Percentiles rank a stretch among this genome's conserved stretches.
These are phyloP conservation scores for Dendrostoma leiphaemia DNA, from an alignment of 2,329 filamentous ascomycete genomes.

Conservation along the genomic window DNA sequence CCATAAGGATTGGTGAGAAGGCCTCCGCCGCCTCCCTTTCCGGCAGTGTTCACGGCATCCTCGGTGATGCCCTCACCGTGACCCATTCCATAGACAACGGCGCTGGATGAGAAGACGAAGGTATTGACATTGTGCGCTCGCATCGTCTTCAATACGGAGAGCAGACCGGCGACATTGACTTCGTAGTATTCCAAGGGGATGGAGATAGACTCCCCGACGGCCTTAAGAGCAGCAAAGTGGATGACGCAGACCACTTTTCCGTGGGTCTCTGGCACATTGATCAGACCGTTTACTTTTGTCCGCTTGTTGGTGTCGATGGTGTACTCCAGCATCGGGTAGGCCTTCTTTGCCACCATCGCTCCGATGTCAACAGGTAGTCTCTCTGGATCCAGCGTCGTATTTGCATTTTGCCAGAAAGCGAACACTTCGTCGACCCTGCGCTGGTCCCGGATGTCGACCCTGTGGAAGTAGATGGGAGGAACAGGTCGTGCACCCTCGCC, in stretches of 20 bases:
- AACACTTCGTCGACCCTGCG: slow-evolving; percentile 10
- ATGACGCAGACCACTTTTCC: slow-evolving; percentile 15
- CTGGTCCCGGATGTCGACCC: slow-evolving; percentile 11
- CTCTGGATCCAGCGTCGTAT: slow-evolving; percentile 1
- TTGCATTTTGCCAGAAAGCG: slow-evolving; percentile 11
- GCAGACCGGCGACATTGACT: slow-evolving; percentile 11
- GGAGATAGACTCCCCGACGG: slow-evolving; percentile 13
- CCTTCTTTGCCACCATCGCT: slow-evolving; percentile 11
- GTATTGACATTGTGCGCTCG: slow-evolving; percentile 8
- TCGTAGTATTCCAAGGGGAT: slow-evolving; percentile 16
- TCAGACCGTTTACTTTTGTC: slow-evolving; percentile 1
- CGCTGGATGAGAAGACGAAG: slow-evolving; percentile 16
- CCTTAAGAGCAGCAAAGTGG: slow-evolving; percentile 16
- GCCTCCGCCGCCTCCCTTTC: slow-evolving; percentile 12
- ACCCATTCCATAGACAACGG: slow-evolving; percentile 12
- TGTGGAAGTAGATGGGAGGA: slow-evolving; percentile 14
- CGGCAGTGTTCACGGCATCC: slow-evolving; percentile 11
- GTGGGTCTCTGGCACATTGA: background rate
- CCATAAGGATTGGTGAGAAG: slow-evolving; percentile 17
- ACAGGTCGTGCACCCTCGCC: slow-evolving; percentile 2
- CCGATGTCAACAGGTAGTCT: slow-evolving; percentile 12
- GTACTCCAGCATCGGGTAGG: slow-evolving; percentile 12
- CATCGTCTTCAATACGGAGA: slow-evolving; percentile 9
- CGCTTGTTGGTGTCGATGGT: slow-evolving; percentile 7
- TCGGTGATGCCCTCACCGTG: slow-evolving; percentile 12